Evolutionary conservation across 176 grass and related monocot genomes (phyloP).

Genomic region (Oryza coarctata): DNA sequence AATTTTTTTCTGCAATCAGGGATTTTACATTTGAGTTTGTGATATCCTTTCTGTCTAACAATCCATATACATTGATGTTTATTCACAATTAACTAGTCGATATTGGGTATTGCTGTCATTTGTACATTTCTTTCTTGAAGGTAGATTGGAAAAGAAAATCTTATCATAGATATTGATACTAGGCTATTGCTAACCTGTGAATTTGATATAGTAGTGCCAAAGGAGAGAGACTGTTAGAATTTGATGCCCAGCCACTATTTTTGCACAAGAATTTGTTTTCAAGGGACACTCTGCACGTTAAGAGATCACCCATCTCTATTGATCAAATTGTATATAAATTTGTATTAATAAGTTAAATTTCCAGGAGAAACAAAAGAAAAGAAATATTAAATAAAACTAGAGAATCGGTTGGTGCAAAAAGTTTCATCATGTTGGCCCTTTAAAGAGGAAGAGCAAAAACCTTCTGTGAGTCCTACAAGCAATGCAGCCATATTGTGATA

Average conservation of each 20-base stretch:
- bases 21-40: background rate
- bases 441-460: background rate
- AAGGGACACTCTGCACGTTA: background rate
- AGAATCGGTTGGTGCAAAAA: background rate
- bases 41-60: background rate
- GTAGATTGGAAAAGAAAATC: background rate
- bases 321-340: background rate
- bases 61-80: background rate
- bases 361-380: background rate
- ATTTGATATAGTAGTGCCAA: background rate
- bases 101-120: background rate
- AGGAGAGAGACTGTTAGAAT: background rate
- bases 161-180: background rate
- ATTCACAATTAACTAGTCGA: background rate
- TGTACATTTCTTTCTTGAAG: background rate
- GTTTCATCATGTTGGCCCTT: constrained; percentile 1
- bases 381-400: background rate
- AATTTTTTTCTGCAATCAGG: background rate
- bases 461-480: background rate
- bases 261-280: background rate
- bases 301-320: background rate
- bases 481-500: background rate
- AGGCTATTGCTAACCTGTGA: background rate
- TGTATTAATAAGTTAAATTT: background rate
- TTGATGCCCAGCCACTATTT: background rate